Evolutionary conservation across 441 rosid species (phyloP), one percentile per base, ranked within the genome.

Genomic region (Macaranga tanarius): DNA sequence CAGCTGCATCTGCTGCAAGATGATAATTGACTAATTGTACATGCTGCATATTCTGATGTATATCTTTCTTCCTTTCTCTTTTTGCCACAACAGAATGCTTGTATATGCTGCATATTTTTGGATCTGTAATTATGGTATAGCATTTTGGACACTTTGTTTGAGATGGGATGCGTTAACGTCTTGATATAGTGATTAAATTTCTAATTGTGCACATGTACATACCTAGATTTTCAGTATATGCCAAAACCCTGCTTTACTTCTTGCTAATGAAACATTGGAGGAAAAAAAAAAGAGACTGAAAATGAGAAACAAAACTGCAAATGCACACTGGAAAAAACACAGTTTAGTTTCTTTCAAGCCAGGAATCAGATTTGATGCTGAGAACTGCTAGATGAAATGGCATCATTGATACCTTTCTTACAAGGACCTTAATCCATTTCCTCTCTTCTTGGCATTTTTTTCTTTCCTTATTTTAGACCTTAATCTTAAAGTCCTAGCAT

Each of bases 331-430:
- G 45, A 42, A 10, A 10, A 42, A 10, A 10, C 45, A 42, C 8
- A 10, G 47, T 54, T 44, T 23, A 63, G 57, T 52, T 58, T 54
- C 54, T 40, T 60, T n/a, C 76, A 81, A 83, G 84, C 56, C 60
- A 80, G 75, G 87, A 73, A 84, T 83, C 77, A 40, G 63, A 67
- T 20, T 65, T 20, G 7, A 28, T 34, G 10, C 3, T 5, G 55
- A 22, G 22, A 10, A 10, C 64, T 3, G 51, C 42, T 42, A 17
- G 6, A 34, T 5, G 38, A 34, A 34, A 4, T 34, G 38, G 6
- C 31, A 51, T 62, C 10, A 23, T 44, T 20, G 69, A 73, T 85
- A 74, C 82, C 65, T 83, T 79, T 47, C 88, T 83, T 81, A 10
- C 22, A 23, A 8, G 55, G 26, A 25, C 17, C 31, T 7, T 57